Evolutionary conservation across 208 protist genomes (phyloP), one percentile per base, ranked within the genome.

Genomic region (Trypanosoma cruzi): DNA sequence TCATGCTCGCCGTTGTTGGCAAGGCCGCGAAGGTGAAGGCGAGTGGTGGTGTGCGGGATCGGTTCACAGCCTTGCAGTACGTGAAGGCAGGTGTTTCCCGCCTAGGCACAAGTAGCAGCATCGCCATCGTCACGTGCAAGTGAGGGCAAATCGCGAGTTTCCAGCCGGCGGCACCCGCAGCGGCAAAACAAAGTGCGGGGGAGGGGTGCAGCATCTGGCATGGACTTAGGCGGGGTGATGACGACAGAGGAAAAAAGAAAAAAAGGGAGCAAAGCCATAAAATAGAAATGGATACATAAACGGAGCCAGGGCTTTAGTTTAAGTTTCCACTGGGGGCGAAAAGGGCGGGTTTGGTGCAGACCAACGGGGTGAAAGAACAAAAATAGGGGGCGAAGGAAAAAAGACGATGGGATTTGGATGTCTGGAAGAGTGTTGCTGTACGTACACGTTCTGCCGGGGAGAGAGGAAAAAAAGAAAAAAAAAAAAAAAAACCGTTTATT

Each of bases 1-100:
- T 98, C 7, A 98, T 99, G 96, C 82, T 96, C 53, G 77, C 85
- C 0, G 84, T 90, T 3, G 95, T 97, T 22, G 96, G 95, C 34
- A 89, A 93, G 46, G 61, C 40, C 0, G 82, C 80, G 3, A 48
- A 73, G 14, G 92, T 98, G 52, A 98, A 99, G 82, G 95, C 92
- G 4, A 87, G 82, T 62, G 97, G 96, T 29, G 96, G 95, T 40
- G 89, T 99, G n/a, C 78, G 95, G 14, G 85, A 92, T 66, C 67
- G 73, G 37, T 53, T 44, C 20, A 85, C 84, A 10, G 92, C 92
- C 8, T 40, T 84, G 58, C 73, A 94, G 71, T 98, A 97, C 79
- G 81, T 98, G 22, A 26, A 72, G 8, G 80, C 71, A 4, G 96
- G 95, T 24, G 94, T 96, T 24, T 46, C 49, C 11, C 86, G 97